Percentiles rank a stretch among this genome's conserved stretches.
These are phyloP conservation scores for Leccinellum luteum DNA, from an alignment of 768 basidiomycete genomes.

Conservation along the genomic window DNA sequence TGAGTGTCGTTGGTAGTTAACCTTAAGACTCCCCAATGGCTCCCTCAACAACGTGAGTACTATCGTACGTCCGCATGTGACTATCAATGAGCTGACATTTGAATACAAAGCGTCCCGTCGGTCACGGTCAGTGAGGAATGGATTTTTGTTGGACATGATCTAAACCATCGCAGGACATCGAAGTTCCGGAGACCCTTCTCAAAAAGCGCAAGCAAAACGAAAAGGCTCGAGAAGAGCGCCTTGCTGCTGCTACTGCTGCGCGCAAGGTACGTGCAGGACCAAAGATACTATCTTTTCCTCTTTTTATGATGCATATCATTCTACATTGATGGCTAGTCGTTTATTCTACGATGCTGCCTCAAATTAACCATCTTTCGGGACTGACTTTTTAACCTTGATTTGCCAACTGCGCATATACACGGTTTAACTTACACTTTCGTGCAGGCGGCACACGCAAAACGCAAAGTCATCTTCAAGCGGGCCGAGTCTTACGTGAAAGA, in stretches of 20 bases:
- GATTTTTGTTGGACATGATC: constrained; percentile 2
- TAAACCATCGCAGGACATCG: constrained; percentile 61
- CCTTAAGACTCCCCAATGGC: constrained; percentile 45
- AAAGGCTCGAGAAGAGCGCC: constrained; percentile 92
- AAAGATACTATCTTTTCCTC: constrained; percentile 13
- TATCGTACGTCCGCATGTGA: background rate
- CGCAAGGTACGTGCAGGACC: constrained; percentile 68
- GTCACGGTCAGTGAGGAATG: constrained; percentile 39
- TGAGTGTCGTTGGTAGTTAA: constrained; percentile 14
- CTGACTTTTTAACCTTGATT: constrained; percentile 38
- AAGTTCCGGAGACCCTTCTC: constrained; percentile 99
- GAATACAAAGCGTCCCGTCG: constrained; percentile 40
- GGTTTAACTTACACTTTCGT: constrained; percentile 7
- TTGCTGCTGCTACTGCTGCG: constrained; percentile 77
- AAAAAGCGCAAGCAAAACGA: constrained; percentile 99
- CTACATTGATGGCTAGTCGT: constrained; percentile 71
- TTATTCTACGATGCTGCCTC: constrained; percentile 65
- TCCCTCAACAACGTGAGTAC: constrained; percentile 52
- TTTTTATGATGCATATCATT: constrained; percentile 79
- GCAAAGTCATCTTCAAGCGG: constrained; percentile 98
- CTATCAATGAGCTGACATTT: background rate
- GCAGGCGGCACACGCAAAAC: constrained; percentile 86
- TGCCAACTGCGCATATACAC: constrained; percentile 2
- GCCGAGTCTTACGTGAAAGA: constrained; percentile 98
- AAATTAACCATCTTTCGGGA: constrained; percentile 87